Base-by-base conservation (phyloP, 768 basidiomycete species). In the Russula foetens region DNA sequence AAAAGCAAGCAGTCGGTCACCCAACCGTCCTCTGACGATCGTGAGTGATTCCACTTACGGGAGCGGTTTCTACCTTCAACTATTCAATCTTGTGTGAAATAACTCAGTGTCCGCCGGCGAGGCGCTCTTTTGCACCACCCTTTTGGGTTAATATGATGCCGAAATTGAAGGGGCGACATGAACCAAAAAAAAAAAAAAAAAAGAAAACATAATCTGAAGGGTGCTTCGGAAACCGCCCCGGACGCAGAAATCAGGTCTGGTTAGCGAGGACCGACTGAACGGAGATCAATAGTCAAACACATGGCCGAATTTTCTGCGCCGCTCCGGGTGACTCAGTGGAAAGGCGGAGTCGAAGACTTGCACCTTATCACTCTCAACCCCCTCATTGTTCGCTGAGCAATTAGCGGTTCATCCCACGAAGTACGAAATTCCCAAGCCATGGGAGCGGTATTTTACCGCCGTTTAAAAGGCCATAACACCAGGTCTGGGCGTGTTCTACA, bases 401-500 rank as follows among this genome's bases (percentile, higher is more conserved):
- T 63, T 58, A 53, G 56, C 23, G 62, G 61, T 38, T 58, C 56
- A 59, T 63, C 62, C 63, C 58, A 63, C 64, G 64, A 65, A 63
- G 61, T 56, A 56, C 53, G 23, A 52, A 50, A 53, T 65, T 65
- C 64, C 56, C 62, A 65, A 62, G 62, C 58, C 44, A 28, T 55
- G 50, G 50, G 54, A 47, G 45, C 26, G 51, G 53, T 33, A 49
- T 45, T n/a, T 53, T 35, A 39, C 50, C 60, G 60, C 43, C 14
- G 51, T 47, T 62, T 64, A 64, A 62, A 62, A 49, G 60, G 55
- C 63, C 59, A 56, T 48, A 46, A 44, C 45, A 43, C 51, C 39
- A 56, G n/a, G 33, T 19, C 43, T 48, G 31, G 55, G 53, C 54
- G 60, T 57, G 58, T 57, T 58, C 56, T 63, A 73, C 73, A 72